These are phyloP conservation scores for Sugiyamaella mastotermitis DNA, from an alignment of 805 yeast genomes.

Conservation along the genomic window DNA sequence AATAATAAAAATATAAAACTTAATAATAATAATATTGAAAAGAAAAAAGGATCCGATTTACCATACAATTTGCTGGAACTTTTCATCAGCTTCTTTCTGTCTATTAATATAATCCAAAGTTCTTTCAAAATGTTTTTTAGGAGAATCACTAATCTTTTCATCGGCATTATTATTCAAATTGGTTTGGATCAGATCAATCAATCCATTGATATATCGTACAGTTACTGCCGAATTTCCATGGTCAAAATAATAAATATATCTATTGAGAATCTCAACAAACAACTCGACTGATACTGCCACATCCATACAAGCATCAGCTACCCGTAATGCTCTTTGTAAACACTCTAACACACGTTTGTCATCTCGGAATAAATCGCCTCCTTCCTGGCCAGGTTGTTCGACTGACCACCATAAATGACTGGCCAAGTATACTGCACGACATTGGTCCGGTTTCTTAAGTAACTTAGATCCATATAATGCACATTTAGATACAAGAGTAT, in stretches of 20 bases:
- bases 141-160: conserved; percentile 32
- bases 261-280: conserved; percentile 83
- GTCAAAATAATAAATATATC: conserved; percentile 77
- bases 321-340: conserved; percentile 77
- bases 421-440: conserved; percentile 81
- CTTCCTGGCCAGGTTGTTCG: conserved; percentile 47
- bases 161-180: conserved; percentile 30
- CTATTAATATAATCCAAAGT: conserved; percentile 64
- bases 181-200: conserved; percentile 65
- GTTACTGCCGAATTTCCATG: conserved; percentile 70
- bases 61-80: conserved; percentile 50
- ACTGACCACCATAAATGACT: conserved; percentile 94
- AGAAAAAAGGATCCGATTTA: conserved; percentile 4
- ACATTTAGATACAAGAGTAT: conserved; percentile 73
- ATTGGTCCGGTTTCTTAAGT: conserved; percentile 88
- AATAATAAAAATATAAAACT: conserved; percentile 1
- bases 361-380: conserved; percentile 36
- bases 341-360: conserved; percentile 84
- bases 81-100: conserved; percentile 63
- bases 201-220: conserved; percentile 71
- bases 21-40: conserved; percentile 3
- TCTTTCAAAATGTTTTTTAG: conserved; percentile 57
- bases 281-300: conserved; percentile 64
- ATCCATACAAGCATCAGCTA: conserved; percentile 94
- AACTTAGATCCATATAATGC: conserved; percentile 85